Percentiles rank a stretch among this genome's conserved stretches.
phyloP scores from a whole-genome alignment of 495 filamentous ascomycete genomes.

The Cladorrhinum samala region DNA sequence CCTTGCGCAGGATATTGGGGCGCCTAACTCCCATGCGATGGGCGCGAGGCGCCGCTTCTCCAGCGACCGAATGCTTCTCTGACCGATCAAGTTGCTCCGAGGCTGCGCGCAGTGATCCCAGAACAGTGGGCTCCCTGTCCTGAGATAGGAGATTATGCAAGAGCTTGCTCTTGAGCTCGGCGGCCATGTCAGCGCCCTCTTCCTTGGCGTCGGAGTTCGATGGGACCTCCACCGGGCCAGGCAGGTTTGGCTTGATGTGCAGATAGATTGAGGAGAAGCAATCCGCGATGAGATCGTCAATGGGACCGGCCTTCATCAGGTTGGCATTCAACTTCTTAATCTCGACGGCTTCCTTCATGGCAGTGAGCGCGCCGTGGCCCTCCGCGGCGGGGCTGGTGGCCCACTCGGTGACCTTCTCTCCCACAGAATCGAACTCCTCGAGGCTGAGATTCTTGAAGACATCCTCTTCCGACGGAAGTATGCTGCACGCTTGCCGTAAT shows the following conservation, averaged over 20 bases:
- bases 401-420: conserved; percentile 45
- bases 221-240: conserved; percentile 16
- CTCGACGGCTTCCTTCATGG: conserved; percentile 78
- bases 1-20: conserved; percentile 44
- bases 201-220: conserved; percentile 21
- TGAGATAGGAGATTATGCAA: conserved; percentile 47
- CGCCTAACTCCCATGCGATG: conserved; percentile 36
- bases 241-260: conserved; percentile 38
- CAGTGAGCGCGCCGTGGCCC: conserved; percentile 52
- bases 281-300: conserved; percentile 88
- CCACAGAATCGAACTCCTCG: conserved; percentile 68
- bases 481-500: conserved; percentile 60
- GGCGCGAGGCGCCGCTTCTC: conserved; percentile 29
- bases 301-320: conserved; percentile 73
- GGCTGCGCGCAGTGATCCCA: conserved; percentile 22
- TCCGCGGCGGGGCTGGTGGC: conserved; percentile 35
- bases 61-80: conserved; percentile 33
- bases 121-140: conserved; percentile 17
- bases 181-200: conserved; percentile 13
- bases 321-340: conserved; percentile 84
- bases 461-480: conserved; percentile 65
- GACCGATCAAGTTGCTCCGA: conserved; percentile 27
- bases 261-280: conserved; percentile 75
- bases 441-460: conserved; percentile 71
- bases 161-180: conserved; percentile 34